Percentiles rank a stretch among this genome's conserved stretches.
These are phyloP conservation scores for Microstegium vimineum DNA, from an alignment of 176 grass and related monocot genomes.

Conservation along the genomic window DNA sequence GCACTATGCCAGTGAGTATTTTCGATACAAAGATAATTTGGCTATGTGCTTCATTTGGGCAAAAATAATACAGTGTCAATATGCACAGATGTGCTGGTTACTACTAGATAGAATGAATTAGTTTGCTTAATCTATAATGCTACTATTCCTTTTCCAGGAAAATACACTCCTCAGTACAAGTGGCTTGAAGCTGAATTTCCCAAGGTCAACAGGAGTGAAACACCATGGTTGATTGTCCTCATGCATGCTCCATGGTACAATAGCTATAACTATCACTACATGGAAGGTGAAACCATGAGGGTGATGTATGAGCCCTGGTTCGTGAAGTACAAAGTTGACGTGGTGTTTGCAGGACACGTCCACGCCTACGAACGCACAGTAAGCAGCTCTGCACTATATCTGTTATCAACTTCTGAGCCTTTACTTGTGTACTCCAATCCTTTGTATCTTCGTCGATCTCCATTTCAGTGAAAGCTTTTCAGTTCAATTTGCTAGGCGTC, in stretches of 20 bases:
- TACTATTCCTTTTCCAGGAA: slow-evolving; percentile 39
- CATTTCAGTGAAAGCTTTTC: neutral
- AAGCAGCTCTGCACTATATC: neutral
- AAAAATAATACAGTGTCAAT: neutral
- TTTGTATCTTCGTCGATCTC: neutral
- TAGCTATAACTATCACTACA: slow-evolving; percentile 94
- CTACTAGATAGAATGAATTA: neutral
- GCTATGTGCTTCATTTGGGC: neutral
- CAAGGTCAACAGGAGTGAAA: slow-evolving; percentile 87
- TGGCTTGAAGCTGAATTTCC: slow-evolving; percentile 84
- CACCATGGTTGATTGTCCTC: slow-evolving; percentile 91
- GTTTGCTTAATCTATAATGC: neutral
- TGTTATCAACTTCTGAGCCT: neutral
- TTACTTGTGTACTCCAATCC: too few relatives aligned
- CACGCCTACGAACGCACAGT: slow-evolving; percentile 98
- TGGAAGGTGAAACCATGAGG: slow-evolving; percentile 96
- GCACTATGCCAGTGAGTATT: neutral
- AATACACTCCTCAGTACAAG: slow-evolving; percentile 85
- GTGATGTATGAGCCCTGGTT: slow-evolving; percentile 91
- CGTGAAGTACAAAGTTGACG: slow-evolving; percentile 83
- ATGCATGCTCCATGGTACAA: slow-evolving; percentile 96
- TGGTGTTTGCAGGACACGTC: slow-evolving; percentile 84
- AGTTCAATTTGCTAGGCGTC: neutral
- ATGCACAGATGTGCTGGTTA: neutral
- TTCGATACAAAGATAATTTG: neutral